Evolutionary conservation across 1,284 basidiomycete species (phyloP), one percentile per base, ranked within the genome.

Genomic region (Meripilus lineatus): DNA sequence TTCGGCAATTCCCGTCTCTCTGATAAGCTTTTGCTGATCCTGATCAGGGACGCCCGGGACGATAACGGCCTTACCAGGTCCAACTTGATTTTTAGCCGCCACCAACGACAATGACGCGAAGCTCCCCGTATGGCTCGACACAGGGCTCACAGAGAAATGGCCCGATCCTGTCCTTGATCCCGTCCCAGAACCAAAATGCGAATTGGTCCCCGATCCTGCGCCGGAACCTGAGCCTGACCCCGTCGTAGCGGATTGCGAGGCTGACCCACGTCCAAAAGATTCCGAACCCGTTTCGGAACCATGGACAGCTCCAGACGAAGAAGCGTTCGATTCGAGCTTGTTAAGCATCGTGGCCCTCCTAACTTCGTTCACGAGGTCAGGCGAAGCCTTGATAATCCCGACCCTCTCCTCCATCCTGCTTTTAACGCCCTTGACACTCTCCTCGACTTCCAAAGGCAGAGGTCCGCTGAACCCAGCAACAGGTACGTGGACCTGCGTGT

Each of bases 361-460:
- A 24, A 61, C 54, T 35, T 61, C 57, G 23, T 49, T 49, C 33
- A 58, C 51, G 20, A 58, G 49, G 34, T 49, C 54, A 3, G 52
- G 46, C 0, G 57, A 55, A 6, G 59, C 52, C 38, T 53, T 48
- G 13, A 59, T 36, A 18, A 53, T 35, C 14, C 44, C 17, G 33
- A 22, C 30, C 18, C 42, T 26, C 11, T 28, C 32, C 26, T 22
- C 41, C 10, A 22, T 10, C n/a, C n/a, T n/a, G n/a, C n/a, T n/a
- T 8, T 30, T 30, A n/a, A 30, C 28, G 24, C 14, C 25, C 8
- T 36, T 18, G 21, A 21, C 35, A 17, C 37, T 35, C 14, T 46
- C 49, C 39, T 61, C 62, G 23, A 62, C 54, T 4, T 59, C 56
- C 62, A 61, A 61, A 10, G 53, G 50, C 32, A 33, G 32, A 10